These are phyloP conservation scores for Dalbergia oliveri DNA, from an alignment of 306 rosid genomes.

Conservation along the genomic window DNA sequence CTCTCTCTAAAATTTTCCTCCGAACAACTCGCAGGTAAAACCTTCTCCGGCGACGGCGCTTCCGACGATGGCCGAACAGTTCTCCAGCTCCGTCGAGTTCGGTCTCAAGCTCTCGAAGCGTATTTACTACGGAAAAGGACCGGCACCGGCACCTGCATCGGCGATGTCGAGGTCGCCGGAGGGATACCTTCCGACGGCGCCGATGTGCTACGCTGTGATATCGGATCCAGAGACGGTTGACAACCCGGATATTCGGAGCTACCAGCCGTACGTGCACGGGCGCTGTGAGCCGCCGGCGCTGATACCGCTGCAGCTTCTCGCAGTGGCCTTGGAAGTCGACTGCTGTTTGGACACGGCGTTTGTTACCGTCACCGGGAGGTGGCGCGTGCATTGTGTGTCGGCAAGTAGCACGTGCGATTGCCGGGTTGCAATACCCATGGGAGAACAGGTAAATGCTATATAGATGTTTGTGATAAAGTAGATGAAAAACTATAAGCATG, in stretches of 20 bases:
- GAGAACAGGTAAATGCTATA: constrained; percentile 71
- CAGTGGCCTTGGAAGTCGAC: constrained; percentile 70
- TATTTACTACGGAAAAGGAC: constrained; percentile 65
- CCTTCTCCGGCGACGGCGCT: constrained; percentile 18
- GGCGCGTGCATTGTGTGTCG: constrained; percentile 96
- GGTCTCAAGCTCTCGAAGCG: constrained; percentile 85
- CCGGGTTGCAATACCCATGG: constrained; percentile 84
- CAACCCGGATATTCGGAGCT: constrained; percentile 90
- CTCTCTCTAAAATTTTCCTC: not conserved
- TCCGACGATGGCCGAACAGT: constrained; percentile 61
- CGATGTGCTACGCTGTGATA: constrained; percentile 83
- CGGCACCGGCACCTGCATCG: constrained; percentile 44
- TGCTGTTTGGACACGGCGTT: constrained; percentile 79
- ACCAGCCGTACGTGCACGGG: constrained; percentile 93
- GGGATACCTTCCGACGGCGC: constrained; percentile 69
- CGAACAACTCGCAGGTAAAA: constrained; percentile 28
- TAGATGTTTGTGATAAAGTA: not conserved
- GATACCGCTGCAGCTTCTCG: constrained; percentile 80
- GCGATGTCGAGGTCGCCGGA: constrained; percentile 50
- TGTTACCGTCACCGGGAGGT: constrained; percentile 65
- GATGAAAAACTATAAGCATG: not conserved
- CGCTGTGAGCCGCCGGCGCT: constrained; percentile 90
- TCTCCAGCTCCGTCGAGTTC: constrained; percentile 73
- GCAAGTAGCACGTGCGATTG: constrained; percentile 70
- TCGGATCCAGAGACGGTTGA: constrained; percentile 82